Percentiles rank a stretch among this genome's conserved stretches.
Conservation (phyloP, 148 eudicot species). For the Heliosperma pusillum region DNA sequence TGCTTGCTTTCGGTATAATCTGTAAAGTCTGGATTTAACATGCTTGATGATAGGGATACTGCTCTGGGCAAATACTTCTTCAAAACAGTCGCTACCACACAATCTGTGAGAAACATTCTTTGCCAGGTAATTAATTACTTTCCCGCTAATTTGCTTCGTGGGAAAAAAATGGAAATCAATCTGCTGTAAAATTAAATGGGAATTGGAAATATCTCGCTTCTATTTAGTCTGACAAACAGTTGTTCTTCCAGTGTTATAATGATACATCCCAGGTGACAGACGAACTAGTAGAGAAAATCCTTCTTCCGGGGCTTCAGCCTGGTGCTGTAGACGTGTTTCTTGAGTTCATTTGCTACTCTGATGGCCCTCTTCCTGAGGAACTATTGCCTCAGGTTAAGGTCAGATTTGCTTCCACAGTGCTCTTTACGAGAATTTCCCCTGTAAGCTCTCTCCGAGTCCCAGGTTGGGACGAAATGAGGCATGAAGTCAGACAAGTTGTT, state of each 20-base stretch:
- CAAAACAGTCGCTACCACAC: constrained; percentile 67
- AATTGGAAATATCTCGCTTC: not conserved
- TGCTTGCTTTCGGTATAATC: not conserved
- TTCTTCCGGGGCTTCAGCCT: constrained; percentile 90
- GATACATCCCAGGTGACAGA: constrained; percentile 93
- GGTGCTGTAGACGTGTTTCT: constrained; percentile 97
- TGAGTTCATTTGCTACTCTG: constrained; percentile 95
- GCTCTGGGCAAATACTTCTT: constrained; percentile 72
- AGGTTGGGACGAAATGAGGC: not conserved
- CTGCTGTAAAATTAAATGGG: not conserved
- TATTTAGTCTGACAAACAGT: constrained; percentile 15
- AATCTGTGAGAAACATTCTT: constrained; percentile 78
- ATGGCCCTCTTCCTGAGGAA: constrained; percentile 95
- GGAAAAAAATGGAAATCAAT: not conserved
- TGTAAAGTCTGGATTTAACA: not conserved
- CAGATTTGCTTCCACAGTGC: not conserved
- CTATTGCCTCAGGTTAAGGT: constrained; percentile 94
- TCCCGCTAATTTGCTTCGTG: not conserved
- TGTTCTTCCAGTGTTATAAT: constrained; percentile 73
- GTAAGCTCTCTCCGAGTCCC: too few species aligned
- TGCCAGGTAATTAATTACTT: constrained; percentile 57
- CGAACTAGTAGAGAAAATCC: constrained; percentile 75
- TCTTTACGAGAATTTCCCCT: not conserved
- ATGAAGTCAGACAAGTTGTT: not conserved
- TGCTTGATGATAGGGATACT: constrained; percentile 62